phyloP scores from a whole-genome alignment of 2,329 filamentous ascomycete species.

The Aspergillus tanneri region DNA sequence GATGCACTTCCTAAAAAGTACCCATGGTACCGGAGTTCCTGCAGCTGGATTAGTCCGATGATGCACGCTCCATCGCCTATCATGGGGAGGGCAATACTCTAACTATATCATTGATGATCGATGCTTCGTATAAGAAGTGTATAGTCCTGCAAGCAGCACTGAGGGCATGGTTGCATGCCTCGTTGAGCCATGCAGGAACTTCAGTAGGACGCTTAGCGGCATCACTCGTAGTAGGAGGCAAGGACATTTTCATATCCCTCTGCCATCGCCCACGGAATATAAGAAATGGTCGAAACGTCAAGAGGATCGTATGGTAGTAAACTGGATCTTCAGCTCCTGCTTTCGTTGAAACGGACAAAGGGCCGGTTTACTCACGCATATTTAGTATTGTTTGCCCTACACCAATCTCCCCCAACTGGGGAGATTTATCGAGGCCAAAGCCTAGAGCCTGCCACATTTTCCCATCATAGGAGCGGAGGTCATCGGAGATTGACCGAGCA shows the following conservation, averaged over 20 bases:
- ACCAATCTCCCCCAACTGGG: constrained; percentile 41
- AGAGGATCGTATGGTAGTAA: constrained; percentile 45
- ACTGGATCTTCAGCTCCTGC: constrained; percentile 29
- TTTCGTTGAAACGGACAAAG: neutral
- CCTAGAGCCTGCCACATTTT: constrained; percentile 31
- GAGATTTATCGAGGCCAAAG: constrained; percentile 36
- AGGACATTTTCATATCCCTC: constrained; percentile 28
- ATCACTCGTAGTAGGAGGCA: constrained; percentile 7
- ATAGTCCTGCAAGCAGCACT: constrained; percentile 45
- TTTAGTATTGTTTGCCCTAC: constrained; percentile 44
- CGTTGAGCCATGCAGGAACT: constrained; percentile 44
- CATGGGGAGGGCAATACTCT: constrained; percentile 30
- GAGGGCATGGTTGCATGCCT: constrained; percentile 45
- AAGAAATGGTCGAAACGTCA: constrained; percentile 48
- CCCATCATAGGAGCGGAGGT: constrained; percentile 29
- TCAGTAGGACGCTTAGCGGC: constrained; percentile 22
- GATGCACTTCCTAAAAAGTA: constrained; percentile 47
- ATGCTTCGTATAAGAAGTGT: constrained; percentile 43
- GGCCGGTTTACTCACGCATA: constrained; percentile 34
- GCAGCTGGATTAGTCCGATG: neutral
- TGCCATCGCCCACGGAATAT: constrained; percentile 46
- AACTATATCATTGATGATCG: constrained; percentile 42
- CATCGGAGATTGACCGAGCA: constrained; percentile 33
- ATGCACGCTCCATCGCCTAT: neutral
- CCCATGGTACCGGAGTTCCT: constrained; percentile 48